Evolutionary conservation across 345 rosid genomes (phyloP), one percentile per base, ranked within the genome.

Genomic region (Viola odorata): DNA sequence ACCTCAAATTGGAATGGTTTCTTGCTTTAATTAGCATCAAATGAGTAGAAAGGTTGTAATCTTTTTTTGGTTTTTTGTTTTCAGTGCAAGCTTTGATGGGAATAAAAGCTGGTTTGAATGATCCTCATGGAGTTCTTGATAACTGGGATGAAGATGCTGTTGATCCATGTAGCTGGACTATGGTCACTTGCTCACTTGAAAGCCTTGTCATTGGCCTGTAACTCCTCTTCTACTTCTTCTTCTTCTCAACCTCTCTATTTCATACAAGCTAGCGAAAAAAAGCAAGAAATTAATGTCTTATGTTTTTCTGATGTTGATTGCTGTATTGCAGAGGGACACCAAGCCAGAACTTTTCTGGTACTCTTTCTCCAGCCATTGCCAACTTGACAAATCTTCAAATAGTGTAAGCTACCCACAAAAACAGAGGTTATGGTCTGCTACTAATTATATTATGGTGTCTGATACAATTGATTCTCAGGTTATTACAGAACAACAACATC

Each of bases 161-260:
- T 75, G 96, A 89, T 83, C 96, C 96, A 23, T 89, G 96, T 77
- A 85, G 95, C 77, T 89, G 96, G 96, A 74, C 95, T n/a, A 89
- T 89, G 96, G 83, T 89, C 53, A 89, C 96, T 72, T 89, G 96
- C 66, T 87, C 96, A 54, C 55, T 83, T 15, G 86, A 86, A 50
- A 70, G 78, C 76, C 77, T 89, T 23, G 96, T 89, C 72, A 76
- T 85, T 79, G 89, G 91, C 84, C 74, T 89, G 96, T 89, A 65
- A 83, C n/a, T n/a, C n/a, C n/a, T n/a, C n/a, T n/a, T n/a, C n/a
- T n/a, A n/a, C n/a, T n/a, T n/a, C 53, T 44, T 49, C 53, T 40
- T 58, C 58, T 59, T 37, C 10, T 17, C 7, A 5, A 48, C n/a
- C 39, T 54, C 12, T 55, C 55, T 38, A 45, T 5, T n/a, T n/a